These are phyloP conservation scores for Pichia sp. DNA, from an alignment of 1,139 yeast genomes.

Conservation along the genomic window DNA sequence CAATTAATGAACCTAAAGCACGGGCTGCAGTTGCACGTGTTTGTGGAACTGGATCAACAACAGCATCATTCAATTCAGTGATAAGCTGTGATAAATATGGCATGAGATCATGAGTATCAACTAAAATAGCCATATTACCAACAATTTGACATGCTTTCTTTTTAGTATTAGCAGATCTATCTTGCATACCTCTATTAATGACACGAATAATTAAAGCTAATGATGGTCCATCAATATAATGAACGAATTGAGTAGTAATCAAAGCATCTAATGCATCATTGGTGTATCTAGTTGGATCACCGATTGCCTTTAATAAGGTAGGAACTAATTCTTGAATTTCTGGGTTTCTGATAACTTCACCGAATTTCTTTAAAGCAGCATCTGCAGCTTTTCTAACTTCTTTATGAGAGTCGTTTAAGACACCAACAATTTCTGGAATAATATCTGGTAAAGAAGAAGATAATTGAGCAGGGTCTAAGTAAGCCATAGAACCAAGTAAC, in stretches of 20 bases:
- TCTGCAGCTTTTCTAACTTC: constrained; percentile 96
- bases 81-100: constrained; percentile 79
- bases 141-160: constrained; percentile 96
- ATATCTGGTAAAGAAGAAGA: constrained; percentile 83
- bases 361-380: constrained; percentile 79
- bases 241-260: constrained; percentile 88
- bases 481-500: constrained; percentile 94
- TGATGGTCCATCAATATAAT: constrained; percentile 97
- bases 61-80: constrained; percentile 79
- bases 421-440: constrained; percentile 95
- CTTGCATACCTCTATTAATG: constrained; percentile 90
- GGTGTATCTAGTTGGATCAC: constrained; percentile 88
- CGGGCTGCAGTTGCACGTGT: constrained; percentile 97
- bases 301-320: constrained; percentile 82
- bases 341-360: constrained; percentile 95
- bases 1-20: constrained; percentile 93
- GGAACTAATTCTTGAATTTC: constrained; percentile 92
- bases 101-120: constrained; percentile 76
- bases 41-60: constrained; percentile 98
- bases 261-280: constrained; percentile 83
- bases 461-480: constrained; percentile 88
- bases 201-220: constrained; percentile 92
- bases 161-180: constrained; percentile 86
- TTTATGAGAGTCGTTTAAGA: constrained; percentile 88
- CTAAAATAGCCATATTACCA: constrained; percentile 95